Conservation (phyloP, 805 yeast genomes). For the Candida vaughaniae region DNA sequence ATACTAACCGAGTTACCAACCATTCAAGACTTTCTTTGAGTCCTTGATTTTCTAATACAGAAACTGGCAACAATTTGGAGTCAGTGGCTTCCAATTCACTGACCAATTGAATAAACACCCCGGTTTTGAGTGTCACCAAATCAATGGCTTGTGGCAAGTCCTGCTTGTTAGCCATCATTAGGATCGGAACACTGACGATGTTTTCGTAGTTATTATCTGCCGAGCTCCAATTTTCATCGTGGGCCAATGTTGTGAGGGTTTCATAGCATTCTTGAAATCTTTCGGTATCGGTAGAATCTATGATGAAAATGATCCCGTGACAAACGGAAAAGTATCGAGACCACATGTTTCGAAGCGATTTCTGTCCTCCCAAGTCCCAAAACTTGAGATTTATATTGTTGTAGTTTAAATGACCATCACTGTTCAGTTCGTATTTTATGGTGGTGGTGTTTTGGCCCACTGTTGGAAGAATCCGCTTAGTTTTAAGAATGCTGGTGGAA, state of each 20-base stretch:
- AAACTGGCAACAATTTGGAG: slow-evolving; percentile 82
- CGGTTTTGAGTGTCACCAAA: slow-evolving; percentile 66
- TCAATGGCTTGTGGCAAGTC: slow-evolving; percentile 57
- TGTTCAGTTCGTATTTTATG: slow-evolving; percentile 26
- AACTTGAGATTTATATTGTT: slow-evolving; percentile 62
- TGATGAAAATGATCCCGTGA: slow-evolving; percentile 89
- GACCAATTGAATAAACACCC: slow-evolving; percentile 77
- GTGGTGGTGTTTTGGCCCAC: slow-evolving; percentile 84
- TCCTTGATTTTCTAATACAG: slow-evolving; percentile 83
- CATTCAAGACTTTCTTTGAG: slow-evolving; percentile 86
- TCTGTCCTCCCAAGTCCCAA: slow-evolving; percentile 98
- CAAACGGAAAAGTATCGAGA: slow-evolving; percentile 78
- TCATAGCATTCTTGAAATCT: slow-evolving; percentile 81
- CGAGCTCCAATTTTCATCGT: slow-evolving; percentile 42
- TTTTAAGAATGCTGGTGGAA: slow-evolving; percentile 23
- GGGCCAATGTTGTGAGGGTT: slow-evolving; percentile 50
- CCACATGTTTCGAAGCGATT: slow-evolving; percentile 83
- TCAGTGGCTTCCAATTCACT: slow-evolving; percentile 86
- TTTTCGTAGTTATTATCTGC: slow-evolving; percentile 17
- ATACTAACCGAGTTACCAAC: slow-evolving; percentile 69
- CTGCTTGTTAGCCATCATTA: slow-evolving; percentile 95
- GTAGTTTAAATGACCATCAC: slow-evolving; percentile 15
- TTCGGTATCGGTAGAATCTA: slow-evolving; percentile 84
- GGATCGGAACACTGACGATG: slow-evolving; percentile 70
- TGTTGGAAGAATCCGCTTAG: slow-evolving; percentile 79